phyloP scores from a whole-genome alignment of 163 green algal genomes.

The Scenedesmus sp. region DNA sequence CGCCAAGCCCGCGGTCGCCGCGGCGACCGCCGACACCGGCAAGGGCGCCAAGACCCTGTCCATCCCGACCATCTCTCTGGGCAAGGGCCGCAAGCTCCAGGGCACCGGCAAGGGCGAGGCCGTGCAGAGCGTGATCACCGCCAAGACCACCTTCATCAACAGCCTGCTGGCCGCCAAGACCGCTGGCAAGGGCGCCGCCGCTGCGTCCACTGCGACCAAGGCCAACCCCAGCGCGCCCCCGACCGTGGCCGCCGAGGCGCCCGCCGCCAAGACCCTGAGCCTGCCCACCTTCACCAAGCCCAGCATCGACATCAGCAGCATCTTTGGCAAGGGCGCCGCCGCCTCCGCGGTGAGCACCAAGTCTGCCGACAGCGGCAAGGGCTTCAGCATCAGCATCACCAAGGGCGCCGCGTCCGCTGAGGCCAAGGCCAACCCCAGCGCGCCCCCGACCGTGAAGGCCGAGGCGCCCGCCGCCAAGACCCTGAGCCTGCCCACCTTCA shows the following conservation, averaged over 20 bases:
- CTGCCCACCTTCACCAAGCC: slow-evolving; percentile 19
- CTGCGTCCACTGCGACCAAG: background rate
- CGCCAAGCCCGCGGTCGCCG: slow-evolving; percentile 3
- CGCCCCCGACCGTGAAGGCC: no score
- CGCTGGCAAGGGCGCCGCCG: slow-evolving; percentile 1
- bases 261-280: slow-evolving; percentile 1
- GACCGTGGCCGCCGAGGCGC: background rate
- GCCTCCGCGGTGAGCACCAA: background rate
- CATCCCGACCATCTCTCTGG: background rate
- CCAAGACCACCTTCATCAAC: background rate
- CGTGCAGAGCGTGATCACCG: background rate
- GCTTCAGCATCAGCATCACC: background rate
- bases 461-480: background rate
- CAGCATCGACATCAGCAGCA: background rate
- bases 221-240: background rate
- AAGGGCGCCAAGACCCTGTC: background rate
- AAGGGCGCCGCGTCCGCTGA: slow-evolving; percentile 5
- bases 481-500: background rate
- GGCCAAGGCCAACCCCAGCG: no score
- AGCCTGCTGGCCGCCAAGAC: no score
- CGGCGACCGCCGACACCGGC: background rate
- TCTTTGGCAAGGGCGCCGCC: background rate
- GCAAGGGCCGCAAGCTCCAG: no score
- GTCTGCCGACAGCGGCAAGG: slow-evolving; percentile 3
- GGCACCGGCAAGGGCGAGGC: slow-evolving; percentile 14